Conservation (phyloP, 805 yeast species). For the Kodamaea nitidulidarum region DNA sequence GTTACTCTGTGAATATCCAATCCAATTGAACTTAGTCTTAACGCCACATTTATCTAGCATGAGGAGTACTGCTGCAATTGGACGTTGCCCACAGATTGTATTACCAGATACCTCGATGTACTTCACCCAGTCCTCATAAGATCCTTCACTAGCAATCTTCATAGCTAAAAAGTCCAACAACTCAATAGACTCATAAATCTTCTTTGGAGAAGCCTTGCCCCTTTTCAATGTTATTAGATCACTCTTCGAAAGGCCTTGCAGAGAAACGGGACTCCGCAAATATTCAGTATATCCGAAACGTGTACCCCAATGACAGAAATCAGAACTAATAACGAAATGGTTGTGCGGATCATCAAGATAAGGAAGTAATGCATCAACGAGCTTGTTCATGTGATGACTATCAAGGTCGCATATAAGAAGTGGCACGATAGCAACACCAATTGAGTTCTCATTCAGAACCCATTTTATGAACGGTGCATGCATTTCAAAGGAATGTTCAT, state of each 20-base stretch:
- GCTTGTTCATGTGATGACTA: constrained; percentile 35
- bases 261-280: constrained; percentile 11
- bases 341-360: constrained; percentile 51
- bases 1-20: constrained; percentile 77
- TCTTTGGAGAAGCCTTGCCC: constrained; percentile 18
- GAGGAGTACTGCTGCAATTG: constrained; percentile 61
- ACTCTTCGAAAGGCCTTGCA: not conserved
- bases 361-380: constrained; percentile 49
- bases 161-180: constrained; percentile 67
- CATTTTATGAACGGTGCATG: constrained; percentile 67
- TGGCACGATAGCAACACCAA: constrained; percentile 53
- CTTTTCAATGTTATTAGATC: constrained; percentile 6
- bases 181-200: constrained; percentile 73
- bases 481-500: constrained; percentile 94
- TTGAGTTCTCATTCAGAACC: constrained; percentile 27
- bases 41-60: constrained; percentile 41
- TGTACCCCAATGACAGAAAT: constrained; percentile 89
- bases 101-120: constrained; percentile 73
- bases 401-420: constrained; percentile 69
- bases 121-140: constrained; percentile 55
- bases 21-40: constrained; percentile 54
- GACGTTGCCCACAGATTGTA: constrained; percentile 91
- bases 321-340: constrained; percentile 79
- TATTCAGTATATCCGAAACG: constrained; percentile 43
- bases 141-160: constrained; percentile 54